Conservation (phyloP, 108 stramenopile genomes). For the Nitzschia inconspicua region DNA sequence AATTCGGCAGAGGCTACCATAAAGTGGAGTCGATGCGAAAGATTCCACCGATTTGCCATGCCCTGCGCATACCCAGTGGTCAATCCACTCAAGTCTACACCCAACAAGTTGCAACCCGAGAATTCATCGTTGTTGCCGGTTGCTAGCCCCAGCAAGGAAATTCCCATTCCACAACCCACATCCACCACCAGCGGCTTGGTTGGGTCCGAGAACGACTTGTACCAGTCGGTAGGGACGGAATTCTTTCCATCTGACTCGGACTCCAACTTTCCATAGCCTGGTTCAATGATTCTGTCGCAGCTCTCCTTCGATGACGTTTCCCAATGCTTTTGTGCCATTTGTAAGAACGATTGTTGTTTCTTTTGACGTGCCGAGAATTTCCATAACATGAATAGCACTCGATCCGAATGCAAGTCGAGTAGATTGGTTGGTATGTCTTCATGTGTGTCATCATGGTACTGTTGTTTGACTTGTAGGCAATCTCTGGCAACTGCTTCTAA, state of each 20-base stretch:
- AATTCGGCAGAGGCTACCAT: conserved; percentile 59
- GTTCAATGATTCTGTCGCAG: not conserved
- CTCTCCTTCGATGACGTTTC: conserved; percentile 13
- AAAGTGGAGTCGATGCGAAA: conserved; percentile 34
- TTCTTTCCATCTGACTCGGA: not conserved
- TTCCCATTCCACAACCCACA: conserved; percentile 77
- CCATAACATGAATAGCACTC: conserved; percentile 58
- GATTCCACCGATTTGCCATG: conserved; percentile 48
- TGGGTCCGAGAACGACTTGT: conserved; percentile 40
- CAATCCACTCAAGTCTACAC: conserved; percentile 60
- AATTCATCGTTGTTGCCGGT: not conserved
- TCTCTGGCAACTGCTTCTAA: not conserved
- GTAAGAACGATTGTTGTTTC: conserved; percentile 53
- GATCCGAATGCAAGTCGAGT: conserved; percentile 47
- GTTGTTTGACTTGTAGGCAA: not conserved
- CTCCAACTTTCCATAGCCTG: not conserved
- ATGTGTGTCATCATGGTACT: not conserved
- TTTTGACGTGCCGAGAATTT: conserved; percentile 62
- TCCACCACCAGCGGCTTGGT: conserved; percentile 67
- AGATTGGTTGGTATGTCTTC: not conserved
- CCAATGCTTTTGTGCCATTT: conserved; percentile 45
- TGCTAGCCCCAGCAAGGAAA: conserved; percentile 63
- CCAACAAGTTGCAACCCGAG: conserved; percentile 60
- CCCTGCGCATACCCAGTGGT: conserved; percentile 55
- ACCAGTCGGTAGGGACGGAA: conserved; percentile 27